phyloP scores from a whole-genome alignment of 129 eudicot species.

The Pittosporum tobira region DNA sequence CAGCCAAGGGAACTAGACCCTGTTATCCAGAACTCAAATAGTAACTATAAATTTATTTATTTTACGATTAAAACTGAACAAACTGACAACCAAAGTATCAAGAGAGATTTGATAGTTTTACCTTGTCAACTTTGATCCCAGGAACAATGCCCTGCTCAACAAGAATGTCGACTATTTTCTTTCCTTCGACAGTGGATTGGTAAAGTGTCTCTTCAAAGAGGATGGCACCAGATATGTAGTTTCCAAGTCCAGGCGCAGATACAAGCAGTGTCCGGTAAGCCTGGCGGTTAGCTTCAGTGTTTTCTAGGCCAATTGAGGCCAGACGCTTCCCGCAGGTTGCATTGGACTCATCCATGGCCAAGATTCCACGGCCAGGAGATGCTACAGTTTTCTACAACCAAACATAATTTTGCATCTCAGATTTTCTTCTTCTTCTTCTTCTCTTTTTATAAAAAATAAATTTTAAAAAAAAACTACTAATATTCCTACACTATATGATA shows the following conservation, averaged over 20 bases:
- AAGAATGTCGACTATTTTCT: slow-evolving; percentile 33
- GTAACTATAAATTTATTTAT: not conserved
- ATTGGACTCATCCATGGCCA: slow-evolving; percentile 35
- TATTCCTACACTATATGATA: no score
- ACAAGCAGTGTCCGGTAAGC: slow-evolving; percentile 31
- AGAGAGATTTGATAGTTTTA: not conserved
- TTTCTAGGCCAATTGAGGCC: slow-evolving; percentile 29
- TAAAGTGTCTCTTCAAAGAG: slow-evolving; percentile 36
- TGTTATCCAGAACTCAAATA: not conserved
- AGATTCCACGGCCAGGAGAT: slow-evolving; percentile 34
- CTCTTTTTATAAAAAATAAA: no score
- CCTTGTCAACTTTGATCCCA: slow-evolving; percentile 40
- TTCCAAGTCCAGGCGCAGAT: slow-evolving; percentile 29
- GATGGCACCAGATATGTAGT: slow-evolving; percentile 37
- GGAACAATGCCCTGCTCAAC: slow-evolving; percentile 35
- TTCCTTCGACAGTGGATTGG: slow-evolving; percentile 33
- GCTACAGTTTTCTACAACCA: slow-evolving; percentile 25
- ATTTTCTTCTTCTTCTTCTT: no score
- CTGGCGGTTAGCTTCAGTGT: slow-evolving; percentile 35
- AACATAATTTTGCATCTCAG: not conserved
- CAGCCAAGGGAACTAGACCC: slow-evolving; percentile 41
- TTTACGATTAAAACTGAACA: not conserved
- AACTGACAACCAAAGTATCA: not conserved
- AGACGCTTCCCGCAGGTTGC: slow-evolving; percentile 34
- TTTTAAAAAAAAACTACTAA: no score